Evolutionary conservation across 2,329 filamentous ascomycete genomes (phyloP).

Genomic region (Cladophialophora chaetospira): DNA sequence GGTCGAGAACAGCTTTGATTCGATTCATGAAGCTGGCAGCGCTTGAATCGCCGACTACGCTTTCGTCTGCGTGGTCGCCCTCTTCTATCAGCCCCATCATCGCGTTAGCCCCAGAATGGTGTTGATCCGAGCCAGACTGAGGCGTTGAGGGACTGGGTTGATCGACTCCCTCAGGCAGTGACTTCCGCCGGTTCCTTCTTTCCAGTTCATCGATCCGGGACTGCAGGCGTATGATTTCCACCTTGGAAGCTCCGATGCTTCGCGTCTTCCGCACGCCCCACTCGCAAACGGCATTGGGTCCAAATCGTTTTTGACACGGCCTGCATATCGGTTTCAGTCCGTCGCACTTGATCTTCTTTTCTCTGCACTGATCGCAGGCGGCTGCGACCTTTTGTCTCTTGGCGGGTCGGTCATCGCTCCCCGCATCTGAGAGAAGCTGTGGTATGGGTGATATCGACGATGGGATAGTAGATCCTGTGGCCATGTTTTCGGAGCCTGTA

Average conservation of each 20-base stretch:
- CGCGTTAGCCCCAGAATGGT: conserved; percentile 9
- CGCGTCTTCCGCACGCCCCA: conserved; percentile 18
- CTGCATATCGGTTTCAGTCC: conserved; percentile 36
- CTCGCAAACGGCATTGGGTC: conserved; percentile 8
- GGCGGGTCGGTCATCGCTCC: not conserved
- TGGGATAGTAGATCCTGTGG: not conserved
- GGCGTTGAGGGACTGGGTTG: not conserved
- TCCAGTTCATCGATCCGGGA: conserved; percentile 18
- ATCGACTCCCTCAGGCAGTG: not conserved
- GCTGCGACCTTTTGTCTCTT: conserved; percentile 20
- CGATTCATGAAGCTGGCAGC: conserved; percentile 22
- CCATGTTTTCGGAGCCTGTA: not conserved
- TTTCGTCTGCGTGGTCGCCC: not conserved
- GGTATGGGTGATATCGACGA: not conserved
- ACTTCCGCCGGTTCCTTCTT: conserved; percentile 2
- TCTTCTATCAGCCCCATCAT: conserved; percentile 21
- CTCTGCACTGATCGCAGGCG: conserved; percentile 45
- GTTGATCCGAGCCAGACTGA: not conserved
- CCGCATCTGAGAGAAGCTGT: not conserved
- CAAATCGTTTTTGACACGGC: conserved; percentile 10
- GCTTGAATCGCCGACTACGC: conserved; percentile 13
- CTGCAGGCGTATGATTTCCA: conserved; percentile 15
- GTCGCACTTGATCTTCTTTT: conserved; percentile 45
- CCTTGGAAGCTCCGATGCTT: conserved; percentile 13
- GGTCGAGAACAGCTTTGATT: conserved; percentile 16